Conservation (phyloP, 2,329 filamentous ascomycete species). For the Rhynchosporium graminicola region DNA sequence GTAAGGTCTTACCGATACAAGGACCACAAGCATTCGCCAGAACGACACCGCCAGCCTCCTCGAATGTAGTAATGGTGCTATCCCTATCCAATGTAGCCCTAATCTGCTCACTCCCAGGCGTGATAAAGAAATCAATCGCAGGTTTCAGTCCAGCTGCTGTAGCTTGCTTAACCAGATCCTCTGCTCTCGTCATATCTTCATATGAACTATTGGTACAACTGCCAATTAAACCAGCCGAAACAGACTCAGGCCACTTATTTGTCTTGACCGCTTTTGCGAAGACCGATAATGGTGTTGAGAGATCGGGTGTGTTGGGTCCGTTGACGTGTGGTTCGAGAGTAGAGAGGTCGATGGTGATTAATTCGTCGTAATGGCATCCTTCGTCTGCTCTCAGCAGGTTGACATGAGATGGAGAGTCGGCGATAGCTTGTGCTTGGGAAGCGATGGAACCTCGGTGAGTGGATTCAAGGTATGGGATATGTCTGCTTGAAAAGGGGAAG, state of each 20-base stretch:
- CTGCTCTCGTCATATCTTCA: constrained; percentile 95
- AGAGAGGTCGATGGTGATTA: constrained; percentile 88
- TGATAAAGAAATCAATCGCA: constrained; percentile 90
- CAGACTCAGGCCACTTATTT: constrained; percentile 86
- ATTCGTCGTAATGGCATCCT: constrained; percentile 83
- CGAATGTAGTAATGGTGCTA: constrained; percentile 81
- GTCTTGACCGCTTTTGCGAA: constrained; percentile 83
- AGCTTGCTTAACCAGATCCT: constrained; percentile 90
- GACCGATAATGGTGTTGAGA: constrained; percentile 86
- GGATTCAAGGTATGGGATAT: constrained; percentile 81
- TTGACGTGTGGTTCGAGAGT: constrained; percentile 94
- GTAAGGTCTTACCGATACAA: background rate
- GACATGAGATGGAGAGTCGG: constrained; percentile 45
- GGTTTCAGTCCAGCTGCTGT: constrained; percentile 86
- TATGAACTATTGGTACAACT: constrained; percentile 99
- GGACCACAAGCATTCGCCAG: constrained; percentile 88
- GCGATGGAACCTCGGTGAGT: constrained; percentile 66
- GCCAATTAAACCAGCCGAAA: constrained; percentile 92
- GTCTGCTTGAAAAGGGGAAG: constrained; percentile 86
- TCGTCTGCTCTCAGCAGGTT: constrained; percentile 76
- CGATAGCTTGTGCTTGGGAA: constrained; percentile 37
- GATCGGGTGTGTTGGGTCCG: constrained; percentile 92
- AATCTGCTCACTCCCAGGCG: constrained; percentile 95
- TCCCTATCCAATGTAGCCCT: constrained; percentile 90
- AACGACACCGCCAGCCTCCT: constrained; percentile 81